These are phyloP conservation scores for Cerrena zonata DNA, from an alignment of 1,284 basidiomycete genomes.

Conservation along the genomic window DNA sequence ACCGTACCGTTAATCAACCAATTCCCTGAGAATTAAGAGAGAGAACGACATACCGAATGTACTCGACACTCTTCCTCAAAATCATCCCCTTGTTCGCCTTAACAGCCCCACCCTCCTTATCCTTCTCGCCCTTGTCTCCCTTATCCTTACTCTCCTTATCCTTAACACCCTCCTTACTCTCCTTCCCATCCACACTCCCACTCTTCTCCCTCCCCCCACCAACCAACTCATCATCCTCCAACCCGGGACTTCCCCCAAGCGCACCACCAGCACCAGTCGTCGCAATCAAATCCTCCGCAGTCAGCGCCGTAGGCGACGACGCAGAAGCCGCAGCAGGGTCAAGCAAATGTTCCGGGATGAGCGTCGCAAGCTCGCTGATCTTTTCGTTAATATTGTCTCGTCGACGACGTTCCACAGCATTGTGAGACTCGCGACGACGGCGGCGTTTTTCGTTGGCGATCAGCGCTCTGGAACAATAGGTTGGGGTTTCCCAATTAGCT, in stretches of 20 bases:
- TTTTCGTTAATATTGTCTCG: constrained; percentile 93
- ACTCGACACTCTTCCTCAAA: constrained; percentile 80
- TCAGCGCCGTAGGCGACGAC: constrained; percentile 2
- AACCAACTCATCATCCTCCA: constrained; percentile 26
- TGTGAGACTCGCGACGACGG: constrained; percentile 78
- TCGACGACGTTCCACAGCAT: constrained; percentile 82
- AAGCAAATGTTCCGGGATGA: constrained; percentile 80
- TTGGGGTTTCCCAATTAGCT: not conserved
- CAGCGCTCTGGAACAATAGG: constrained; percentile 26
- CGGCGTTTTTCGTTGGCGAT: constrained; percentile 73
- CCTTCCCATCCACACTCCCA: constrained; percentile 26
- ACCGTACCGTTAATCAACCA: no score
- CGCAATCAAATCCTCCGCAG: not conserved
- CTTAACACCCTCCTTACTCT: constrained; percentile 11
- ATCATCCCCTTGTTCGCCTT: constrained; percentile 92
- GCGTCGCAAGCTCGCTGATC: constrained; percentile 80
- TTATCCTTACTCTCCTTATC: constrained; percentile 4
- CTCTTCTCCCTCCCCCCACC: constrained; percentile 22
- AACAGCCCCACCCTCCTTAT: constrained; percentile 29
- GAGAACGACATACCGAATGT: constrained; percentile 53
- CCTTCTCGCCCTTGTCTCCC: constrained; percentile 20
- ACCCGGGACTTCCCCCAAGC: constrained; percentile 3
- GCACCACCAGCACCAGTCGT: constrained; percentile 7
- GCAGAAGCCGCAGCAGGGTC: constrained; percentile 43
- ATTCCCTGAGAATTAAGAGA: not conserved